These are phyloP conservation scores for Rutstroemia sp. DNA, from an alignment of 2,329 filamentous ascomycete genomes.

Conservation along the genomic window DNA sequence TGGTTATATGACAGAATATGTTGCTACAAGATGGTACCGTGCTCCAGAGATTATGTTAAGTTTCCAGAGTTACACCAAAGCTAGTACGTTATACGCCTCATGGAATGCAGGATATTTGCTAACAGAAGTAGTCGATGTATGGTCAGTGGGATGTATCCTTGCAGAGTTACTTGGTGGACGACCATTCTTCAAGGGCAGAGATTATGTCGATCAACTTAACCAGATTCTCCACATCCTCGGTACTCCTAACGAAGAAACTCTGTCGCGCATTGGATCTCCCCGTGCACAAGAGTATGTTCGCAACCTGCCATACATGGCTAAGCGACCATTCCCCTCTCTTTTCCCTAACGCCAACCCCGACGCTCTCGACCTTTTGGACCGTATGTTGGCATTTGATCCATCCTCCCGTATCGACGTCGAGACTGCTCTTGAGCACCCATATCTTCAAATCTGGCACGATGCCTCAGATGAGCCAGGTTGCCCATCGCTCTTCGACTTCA, in stretches of 20 bases:
- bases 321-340: slow-evolving; percentile 78
- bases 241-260: slow-evolving; percentile 90
- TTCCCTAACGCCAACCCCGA: slow-evolving; percentile 96
- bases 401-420: slow-evolving; percentile 90
- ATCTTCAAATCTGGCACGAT: slow-evolving; percentile 94
- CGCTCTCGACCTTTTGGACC: slow-evolving; percentile 88
- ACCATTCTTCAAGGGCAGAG: slow-evolving; percentile 97
- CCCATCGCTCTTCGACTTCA: slow-evolving; percentile 93
- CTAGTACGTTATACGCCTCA: slow-evolving; percentile 63
- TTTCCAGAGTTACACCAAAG: slow-evolving; percentile 99
- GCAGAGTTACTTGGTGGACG: slow-evolving; percentile 92
- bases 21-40: slow-evolving; percentile 97
- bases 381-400: slow-evolving; percentile 96
- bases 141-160: slow-evolving; percentile 97
- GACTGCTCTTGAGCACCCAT: slow-evolving; percentile 90
- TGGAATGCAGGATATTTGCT: slow-evolving; percentile 4
- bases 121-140: slow-evolving; percentile 75
- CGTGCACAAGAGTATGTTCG: slow-evolving; percentile 97
- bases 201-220: slow-evolving; percentile 99
- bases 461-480: slow-evolving; percentile 91
- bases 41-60: slow-evolving; percentile 99
- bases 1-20: slow-evolving; percentile 99
- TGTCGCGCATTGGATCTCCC: slow-evolving; percentile 87
- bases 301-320: slow-evolving; percentile 90
- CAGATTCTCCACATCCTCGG: slow-evolving; percentile 98